These are phyloP conservation scores for Ulmus americana DNA, from an alignment of 331 rosid genomes.

Conservation along the genomic window DNA sequence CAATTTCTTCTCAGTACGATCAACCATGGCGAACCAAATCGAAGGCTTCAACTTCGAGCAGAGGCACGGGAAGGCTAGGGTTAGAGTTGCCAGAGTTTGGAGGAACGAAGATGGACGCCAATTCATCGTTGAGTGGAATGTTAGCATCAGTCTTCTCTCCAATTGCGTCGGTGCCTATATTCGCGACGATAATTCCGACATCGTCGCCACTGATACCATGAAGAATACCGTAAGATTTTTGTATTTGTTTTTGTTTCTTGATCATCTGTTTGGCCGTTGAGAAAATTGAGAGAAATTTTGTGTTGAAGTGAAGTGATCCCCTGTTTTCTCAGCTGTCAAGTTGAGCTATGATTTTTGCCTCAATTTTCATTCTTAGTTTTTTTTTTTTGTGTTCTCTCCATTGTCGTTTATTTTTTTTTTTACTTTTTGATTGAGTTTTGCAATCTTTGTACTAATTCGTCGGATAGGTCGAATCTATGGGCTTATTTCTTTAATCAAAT, in stretches of 20 bases:
- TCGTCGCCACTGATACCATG: conserved; percentile 92
- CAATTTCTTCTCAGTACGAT: too few relatives aligned
- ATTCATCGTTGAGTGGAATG: conserved; percentile 77
- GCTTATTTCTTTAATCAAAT: too few relatives aligned
- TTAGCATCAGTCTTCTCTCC: conserved; percentile 61
- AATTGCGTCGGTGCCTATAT: conserved; percentile 62
- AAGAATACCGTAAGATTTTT: conserved; percentile 62
- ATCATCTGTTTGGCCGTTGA: background rate
- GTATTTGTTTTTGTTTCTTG: background rate
- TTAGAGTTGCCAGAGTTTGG: conserved; percentile 82
- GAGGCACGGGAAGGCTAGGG: conserved; percentile 76
- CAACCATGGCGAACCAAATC: conserved; percentile 33
- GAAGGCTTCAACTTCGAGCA: conserved; percentile 70
- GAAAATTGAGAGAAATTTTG: too few relatives aligned
- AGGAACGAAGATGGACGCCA: conserved; percentile 50
- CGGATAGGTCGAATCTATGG: too few relatives aligned
- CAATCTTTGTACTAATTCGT: background rate
- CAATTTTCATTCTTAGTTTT: background rate
- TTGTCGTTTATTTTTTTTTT: background rate
- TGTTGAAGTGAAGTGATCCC: too few relatives aligned
- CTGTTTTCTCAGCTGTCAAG: too few relatives aligned
- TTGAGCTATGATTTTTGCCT: background rate
- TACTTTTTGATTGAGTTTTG: background rate
- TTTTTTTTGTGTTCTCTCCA: background rate
- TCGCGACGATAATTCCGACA: conserved; percentile 61